A percentile compares a stretch with the other conserved stretches of the same genome.
These are phyloP conservation scores for Kwoniella europaea DNA, from an alignment of 768 basidiomycete species.

Conservation along the genomic window DNA sequence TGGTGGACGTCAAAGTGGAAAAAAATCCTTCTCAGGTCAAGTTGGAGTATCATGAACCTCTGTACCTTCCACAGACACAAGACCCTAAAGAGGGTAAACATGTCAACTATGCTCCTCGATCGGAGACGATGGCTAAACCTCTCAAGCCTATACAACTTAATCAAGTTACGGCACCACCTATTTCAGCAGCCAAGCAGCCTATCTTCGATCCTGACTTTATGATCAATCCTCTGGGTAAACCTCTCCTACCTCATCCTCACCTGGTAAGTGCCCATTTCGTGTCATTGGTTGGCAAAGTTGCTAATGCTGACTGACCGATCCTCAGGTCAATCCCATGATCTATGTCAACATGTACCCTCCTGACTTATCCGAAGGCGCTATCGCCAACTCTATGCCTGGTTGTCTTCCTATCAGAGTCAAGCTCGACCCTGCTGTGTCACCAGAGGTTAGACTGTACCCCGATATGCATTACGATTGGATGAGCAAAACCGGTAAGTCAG, in stretches of 20 bases:
- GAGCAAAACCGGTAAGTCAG: conserved; percentile 34
- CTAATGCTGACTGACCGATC: background rate
- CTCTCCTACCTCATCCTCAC: conserved; percentile 18
- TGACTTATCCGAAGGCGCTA: conserved; percentile 27
- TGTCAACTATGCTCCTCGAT: background rate
- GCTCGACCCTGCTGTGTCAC: conserved; percentile 24
- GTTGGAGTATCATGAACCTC: background rate
- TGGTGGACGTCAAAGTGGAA: background rate
- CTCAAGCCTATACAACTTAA: background rate
- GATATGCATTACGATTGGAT: conserved; percentile 49
- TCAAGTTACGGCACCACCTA: background rate
- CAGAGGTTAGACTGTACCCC: conserved; percentile 30
- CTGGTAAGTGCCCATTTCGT: conserved; percentile 5
- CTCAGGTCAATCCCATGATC: conserved; percentile 21
- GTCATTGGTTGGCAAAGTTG: too few species aligned
- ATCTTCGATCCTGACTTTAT: background rate
- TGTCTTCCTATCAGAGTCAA: conserved; percentile 43
- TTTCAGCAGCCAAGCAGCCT: background rate
- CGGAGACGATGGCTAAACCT: background rate
- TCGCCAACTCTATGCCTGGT: conserved; percentile 37
- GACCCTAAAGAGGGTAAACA: background rate
- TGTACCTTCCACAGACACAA: background rate
- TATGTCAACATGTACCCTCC: conserved; percentile 36
- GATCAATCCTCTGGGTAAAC: background rate
- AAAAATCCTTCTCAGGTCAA: background rate